phyloP scores from a whole-genome alignment of 352 stramenopile genomes.

The Pythium grandisporangium region DNA sequence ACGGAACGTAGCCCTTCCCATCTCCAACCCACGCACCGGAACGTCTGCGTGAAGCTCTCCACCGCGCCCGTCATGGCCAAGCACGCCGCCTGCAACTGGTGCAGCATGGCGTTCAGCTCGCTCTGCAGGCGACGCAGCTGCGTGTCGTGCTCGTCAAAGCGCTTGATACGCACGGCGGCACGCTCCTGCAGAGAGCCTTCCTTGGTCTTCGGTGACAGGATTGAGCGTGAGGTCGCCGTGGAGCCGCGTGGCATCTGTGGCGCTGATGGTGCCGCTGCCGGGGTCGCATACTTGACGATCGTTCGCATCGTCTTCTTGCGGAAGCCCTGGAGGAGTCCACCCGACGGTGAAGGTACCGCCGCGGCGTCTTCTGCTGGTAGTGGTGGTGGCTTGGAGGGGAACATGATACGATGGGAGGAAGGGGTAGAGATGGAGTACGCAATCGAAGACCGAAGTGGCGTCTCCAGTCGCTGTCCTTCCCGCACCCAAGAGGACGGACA shows the following conservation, averaged over 20 bases:
- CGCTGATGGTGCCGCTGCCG: not conserved
- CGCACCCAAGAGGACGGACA: too few relatives aligned
- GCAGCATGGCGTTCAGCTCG: constrained; percentile 37
- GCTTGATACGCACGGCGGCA: constrained; percentile 21
- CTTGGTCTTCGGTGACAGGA: constrained; percentile 2
- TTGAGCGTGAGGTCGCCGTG: too few relatives aligned
- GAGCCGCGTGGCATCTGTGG: too few relatives aligned
- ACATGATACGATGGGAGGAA: too few relatives aligned
- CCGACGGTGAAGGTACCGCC: too few relatives aligned
- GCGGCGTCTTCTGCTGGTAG: too few relatives aligned
- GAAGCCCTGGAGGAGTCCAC: constrained; percentile 45
- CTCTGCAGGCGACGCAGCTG: constrained; percentile 34
- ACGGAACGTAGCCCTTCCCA: not conserved
- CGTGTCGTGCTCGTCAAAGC: constrained; percentile 45
- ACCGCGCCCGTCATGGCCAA: too few relatives aligned
- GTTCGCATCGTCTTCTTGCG: constrained; percentile 29
- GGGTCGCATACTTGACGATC: constrained; percentile 26
- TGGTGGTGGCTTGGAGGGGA: too few relatives aligned
- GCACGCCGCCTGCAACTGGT: constrained; percentile 35
- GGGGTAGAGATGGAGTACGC: too few relatives aligned
- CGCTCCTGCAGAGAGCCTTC: constrained; percentile 6
- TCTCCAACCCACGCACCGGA: not conserved
- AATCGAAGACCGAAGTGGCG: too few relatives aligned
- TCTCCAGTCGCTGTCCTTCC: too few relatives aligned
- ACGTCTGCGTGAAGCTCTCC: too few relatives aligned